These are phyloP conservation scores for Cyberlindnera galapagoensis DNA, from an alignment of 805 yeast species.

Conservation along the genomic window DNA sequence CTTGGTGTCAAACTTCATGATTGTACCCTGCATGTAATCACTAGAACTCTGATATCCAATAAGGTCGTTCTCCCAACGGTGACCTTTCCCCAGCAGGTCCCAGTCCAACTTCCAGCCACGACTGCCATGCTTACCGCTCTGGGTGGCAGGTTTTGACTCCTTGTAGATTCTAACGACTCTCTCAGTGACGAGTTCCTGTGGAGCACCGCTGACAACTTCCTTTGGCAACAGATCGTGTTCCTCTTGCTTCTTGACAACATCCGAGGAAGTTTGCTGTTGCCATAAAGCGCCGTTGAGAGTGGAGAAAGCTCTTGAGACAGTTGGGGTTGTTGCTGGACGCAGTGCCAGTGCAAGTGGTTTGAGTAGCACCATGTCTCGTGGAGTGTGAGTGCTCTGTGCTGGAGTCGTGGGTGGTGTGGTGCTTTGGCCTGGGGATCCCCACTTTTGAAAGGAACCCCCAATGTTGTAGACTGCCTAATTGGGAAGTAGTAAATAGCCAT, in stretches of 20 bases:
- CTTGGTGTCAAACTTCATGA: constrained; percentile 63
- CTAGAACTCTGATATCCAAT: constrained; percentile 79
- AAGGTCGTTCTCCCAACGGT: constrained; percentile 86
- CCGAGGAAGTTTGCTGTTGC: no score
- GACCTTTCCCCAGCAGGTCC: constrained; percentile 71
- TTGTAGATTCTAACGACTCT: constrained; percentile 73
- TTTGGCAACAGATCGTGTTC: constrained; percentile 33
- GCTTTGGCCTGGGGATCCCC: no score
- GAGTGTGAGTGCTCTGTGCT: no score
- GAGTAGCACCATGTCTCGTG: no score
- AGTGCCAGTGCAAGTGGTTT: no score
- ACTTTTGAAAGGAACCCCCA: no score
- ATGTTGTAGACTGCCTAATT: no score
- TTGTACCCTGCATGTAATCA: constrained; percentile 77
- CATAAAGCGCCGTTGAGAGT: no score
- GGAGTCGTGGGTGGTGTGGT: no score
- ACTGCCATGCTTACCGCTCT: constrained; percentile 46
- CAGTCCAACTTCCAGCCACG: constrained; percentile 76
- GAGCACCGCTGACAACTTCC: constrained; percentile 74
- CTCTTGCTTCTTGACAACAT: constrained; percentile 14
- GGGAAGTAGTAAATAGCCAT: no score
- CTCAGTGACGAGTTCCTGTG: constrained; percentile 48
- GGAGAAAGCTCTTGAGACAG: no score
- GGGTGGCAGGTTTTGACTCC: constrained; percentile 77
- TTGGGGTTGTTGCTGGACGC: no score